phyloP scores from a whole-genome alignment of 139 green algal species.

The Picochlorum sp. region DNA sequence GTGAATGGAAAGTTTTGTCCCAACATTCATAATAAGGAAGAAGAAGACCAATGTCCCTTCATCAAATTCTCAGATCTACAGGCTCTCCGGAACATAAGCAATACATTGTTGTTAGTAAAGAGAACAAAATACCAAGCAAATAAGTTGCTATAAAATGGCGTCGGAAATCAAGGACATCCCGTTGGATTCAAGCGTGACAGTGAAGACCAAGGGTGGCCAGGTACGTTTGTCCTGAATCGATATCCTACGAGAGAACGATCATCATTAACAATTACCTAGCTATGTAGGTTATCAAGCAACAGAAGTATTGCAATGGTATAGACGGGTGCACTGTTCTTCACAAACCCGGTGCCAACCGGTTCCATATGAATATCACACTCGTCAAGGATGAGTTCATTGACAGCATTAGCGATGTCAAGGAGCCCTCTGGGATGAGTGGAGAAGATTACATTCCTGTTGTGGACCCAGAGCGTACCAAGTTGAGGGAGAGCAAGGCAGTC shows the following conservation, averaged over 20 bases:
- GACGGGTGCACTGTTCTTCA: conserved; percentile 20
- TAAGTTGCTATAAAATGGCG: background rate
- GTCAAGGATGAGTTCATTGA: conserved; percentile 14
- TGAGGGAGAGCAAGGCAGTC: conserved; percentile 56
- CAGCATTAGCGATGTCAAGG: background rate
- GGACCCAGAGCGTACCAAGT: conserved; percentile 42
- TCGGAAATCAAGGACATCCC: background rate
- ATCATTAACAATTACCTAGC: background rate
- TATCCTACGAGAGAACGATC: background rate
- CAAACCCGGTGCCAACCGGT: conserved; percentile 28
- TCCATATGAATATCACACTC: conserved; percentile 31
- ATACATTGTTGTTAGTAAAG: too few relatives aligned
- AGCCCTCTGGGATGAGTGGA: background rate
- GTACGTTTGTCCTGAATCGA: too few relatives aligned
- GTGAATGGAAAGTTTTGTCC: too few relatives aligned
- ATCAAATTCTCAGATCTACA: too few relatives aligned
- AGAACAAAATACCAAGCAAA: too few relatives aligned
- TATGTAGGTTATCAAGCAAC: conserved; percentile 20
- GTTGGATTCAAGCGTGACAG: background rate
- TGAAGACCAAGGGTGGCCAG: background rate
- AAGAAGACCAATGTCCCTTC: too few relatives aligned
- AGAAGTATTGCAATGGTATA: conserved; percentile 32
- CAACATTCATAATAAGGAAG: too few relatives aligned
- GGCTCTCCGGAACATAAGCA: too few relatives aligned
- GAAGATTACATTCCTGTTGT: conserved; percentile 42